A percentile compares a stretch with the other conserved stretches of the same genome.
These are phyloP conservation scores for Exophiala phaeomuriformis DNA, from an alignment of 2,329 filamentous ascomycete genomes.

Conservation along the genomic window DNA sequence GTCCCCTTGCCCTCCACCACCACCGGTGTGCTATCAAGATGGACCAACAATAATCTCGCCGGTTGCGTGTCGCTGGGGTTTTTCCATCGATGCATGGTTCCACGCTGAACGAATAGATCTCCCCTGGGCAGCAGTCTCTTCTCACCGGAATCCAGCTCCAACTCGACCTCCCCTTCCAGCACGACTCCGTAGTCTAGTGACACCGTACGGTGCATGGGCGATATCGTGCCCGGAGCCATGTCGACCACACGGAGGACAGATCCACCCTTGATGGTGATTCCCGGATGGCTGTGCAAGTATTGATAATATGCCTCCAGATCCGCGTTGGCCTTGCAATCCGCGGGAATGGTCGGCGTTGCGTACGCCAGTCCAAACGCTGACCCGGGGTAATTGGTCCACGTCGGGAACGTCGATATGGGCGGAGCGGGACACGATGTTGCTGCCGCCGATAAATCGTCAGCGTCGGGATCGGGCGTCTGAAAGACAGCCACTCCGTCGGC, in stretches of 20 bases:
- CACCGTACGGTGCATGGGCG: constrained; percentile 47
- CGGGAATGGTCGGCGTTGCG: constrained; percentile 15
- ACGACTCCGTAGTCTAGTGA: constrained; percentile 50
- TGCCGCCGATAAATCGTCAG: constrained; percentile 5
- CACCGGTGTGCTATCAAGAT: constrained; percentile 17
- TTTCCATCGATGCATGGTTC: constrained; percentile 31
- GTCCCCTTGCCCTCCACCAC: constrained; percentile 15
- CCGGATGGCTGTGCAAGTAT: constrained; percentile 18
- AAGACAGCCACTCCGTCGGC: constrained; percentile 18
- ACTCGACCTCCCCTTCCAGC: constrained; percentile 47
- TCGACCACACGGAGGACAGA: constrained; percentile 30
- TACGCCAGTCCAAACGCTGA: constrained; percentile 18
- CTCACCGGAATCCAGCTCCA: constrained; percentile 47
- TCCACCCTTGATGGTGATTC: constrained; percentile 19
- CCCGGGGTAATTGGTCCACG: constrained; percentile 12
- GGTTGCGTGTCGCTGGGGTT: constrained; percentile 30
- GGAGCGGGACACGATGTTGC: constrained; percentile 8
- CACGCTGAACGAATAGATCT: constrained; percentile 32
- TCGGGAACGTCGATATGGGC: constrained; percentile 9
- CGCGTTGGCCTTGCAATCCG: constrained; percentile 13
- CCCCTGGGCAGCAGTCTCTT: constrained; percentile 41
- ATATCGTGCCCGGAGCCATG: constrained; percentile 38
- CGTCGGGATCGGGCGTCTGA: constrained; percentile 12
- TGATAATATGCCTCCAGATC: constrained; percentile 18
- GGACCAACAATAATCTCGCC: constrained; percentile 20